phyloP scores from a whole-genome alignment of 352 stramenopile species.

The Phytophthora fragariae region DNA sequence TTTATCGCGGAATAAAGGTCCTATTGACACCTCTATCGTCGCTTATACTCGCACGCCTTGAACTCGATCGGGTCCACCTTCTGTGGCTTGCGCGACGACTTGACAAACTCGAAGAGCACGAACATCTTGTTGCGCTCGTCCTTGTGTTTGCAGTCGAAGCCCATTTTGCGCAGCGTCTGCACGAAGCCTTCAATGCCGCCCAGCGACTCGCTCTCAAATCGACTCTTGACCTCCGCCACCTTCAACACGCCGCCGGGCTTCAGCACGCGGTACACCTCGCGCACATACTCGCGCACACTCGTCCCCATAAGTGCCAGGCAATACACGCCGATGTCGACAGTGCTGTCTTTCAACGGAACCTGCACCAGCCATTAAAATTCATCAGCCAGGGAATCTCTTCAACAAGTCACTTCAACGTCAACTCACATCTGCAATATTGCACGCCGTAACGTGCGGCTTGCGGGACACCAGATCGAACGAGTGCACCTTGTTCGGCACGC shows the following conservation, averaged over 20 bases:
- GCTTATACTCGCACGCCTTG: constrained; percentile 90
- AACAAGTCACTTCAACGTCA: background rate
- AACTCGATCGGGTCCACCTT: constrained; percentile 65
- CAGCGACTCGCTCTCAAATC: constrained; percentile 77
- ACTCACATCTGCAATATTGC: constrained; percentile 95
- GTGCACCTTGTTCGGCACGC: constrained; percentile 92
- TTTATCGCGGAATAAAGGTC: constrained; percentile 38
- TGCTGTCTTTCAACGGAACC: constrained; percentile 91
- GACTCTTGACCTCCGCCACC: constrained; percentile 85
- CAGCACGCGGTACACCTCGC: constrained; percentile 95
- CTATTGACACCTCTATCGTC: constrained; percentile 52
- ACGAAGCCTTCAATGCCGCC: constrained; percentile 78
- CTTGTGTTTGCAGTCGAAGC: constrained; percentile 76
- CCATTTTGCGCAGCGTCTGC: constrained; percentile 60
- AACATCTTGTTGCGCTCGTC: constrained; percentile 91
- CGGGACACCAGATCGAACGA: constrained; percentile 98
- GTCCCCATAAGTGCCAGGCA: constrained; percentile 99
- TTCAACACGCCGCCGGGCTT: constrained; percentile 93
- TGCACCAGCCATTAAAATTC: constrained; percentile 42
- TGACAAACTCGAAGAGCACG: constrained; percentile 85
- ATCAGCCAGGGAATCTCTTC: background rate
- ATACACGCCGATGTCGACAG: constrained; percentile 97
- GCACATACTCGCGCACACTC: constrained; percentile 97
- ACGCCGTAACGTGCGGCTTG: constrained; percentile 94
- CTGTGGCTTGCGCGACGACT: constrained; percentile 62